Conservation (phyloP, 1,284 basidiomycete genomes). For the Acaromyces ingoldii region DNA sequence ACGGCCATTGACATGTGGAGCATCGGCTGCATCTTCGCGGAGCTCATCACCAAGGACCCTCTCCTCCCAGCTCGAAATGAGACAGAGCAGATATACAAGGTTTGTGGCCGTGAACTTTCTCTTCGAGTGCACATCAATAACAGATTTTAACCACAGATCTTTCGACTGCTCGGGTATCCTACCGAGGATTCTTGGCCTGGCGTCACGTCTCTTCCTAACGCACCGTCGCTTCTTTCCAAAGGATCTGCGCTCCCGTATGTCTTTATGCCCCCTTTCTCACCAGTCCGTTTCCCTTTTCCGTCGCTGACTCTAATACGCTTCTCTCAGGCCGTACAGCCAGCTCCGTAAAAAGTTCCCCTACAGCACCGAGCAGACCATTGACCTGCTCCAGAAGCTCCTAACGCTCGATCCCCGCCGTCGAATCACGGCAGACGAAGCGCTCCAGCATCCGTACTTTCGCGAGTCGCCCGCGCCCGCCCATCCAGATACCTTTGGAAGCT, state of each 20-base stretch:
- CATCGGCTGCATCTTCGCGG: slow-evolving; percentile 98
- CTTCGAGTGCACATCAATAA: neutral
- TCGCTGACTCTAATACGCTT: too few species aligned
- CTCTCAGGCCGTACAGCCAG: neutral
- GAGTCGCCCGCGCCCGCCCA: slow-evolving; percentile 94
- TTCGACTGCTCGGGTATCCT: slow-evolving; percentile 84
- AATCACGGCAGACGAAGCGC: slow-evolving; percentile 79
- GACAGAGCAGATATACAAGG: slow-evolving; percentile 83
- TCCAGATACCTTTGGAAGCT: slow-evolving; percentile 92
- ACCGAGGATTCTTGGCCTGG: slow-evolving; percentile 81
- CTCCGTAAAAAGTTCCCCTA: slow-evolving; percentile 62
- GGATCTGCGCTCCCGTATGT: too few species aligned
- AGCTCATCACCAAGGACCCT: slow-evolving; percentile 86
- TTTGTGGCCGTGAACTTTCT: slow-evolving; percentile 26
- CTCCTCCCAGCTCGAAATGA: slow-evolving; percentile 94
- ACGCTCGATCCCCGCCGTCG: slow-evolving; percentile 82
- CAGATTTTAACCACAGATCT: slow-evolving; percentile 59
- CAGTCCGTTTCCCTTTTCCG: too few species aligned
- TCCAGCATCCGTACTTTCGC: slow-evolving; percentile 81
- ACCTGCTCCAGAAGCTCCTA: slow-evolving; percentile 74
- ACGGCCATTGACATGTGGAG: slow-evolving; percentile 61
- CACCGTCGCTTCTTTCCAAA: slow-evolving; percentile 53
- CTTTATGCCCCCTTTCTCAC: too few species aligned
- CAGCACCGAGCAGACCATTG: slow-evolving; percentile 64
- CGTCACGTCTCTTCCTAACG: slow-evolving; percentile 69